A percentile compares a stretch with the other conserved stretches of the same genome.
These are phyloP conservation scores for Diospyros lotus DNA, from an alignment of 148 eudicot species.

Conservation along the genomic window DNA sequence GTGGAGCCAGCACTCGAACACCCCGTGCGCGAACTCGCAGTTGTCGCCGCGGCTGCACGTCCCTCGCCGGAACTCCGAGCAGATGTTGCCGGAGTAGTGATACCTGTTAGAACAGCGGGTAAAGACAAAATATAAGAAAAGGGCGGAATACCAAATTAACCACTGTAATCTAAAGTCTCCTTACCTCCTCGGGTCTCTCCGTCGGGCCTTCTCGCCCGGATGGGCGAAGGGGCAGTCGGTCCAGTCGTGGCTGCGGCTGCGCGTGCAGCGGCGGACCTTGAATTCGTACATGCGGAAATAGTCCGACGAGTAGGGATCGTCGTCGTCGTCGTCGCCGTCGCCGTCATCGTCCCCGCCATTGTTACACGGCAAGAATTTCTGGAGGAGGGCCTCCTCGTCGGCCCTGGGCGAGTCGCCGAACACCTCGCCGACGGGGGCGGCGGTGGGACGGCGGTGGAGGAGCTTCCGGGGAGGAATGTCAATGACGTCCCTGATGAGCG, in stretches of 20 bases:
- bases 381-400: slow-evolving; percentile 36
- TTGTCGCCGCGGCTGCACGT: slow-evolving; percentile 54
- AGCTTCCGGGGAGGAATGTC: slow-evolving; percentile 79
- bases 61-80: slow-evolving; percentile 68
- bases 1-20: slow-evolving; percentile 86
- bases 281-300: slow-evolving; percentile 87
- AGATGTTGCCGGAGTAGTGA: slow-evolving; percentile 65
- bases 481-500: slow-evolving; percentile 35
- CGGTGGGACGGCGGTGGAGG: slow-evolving; percentile 30
- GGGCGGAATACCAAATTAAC: too few species aligned
- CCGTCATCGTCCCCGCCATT: slow-evolving; percentile 29
- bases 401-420: slow-evolving; percentile 16
- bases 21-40: slow-evolving; percentile 85
- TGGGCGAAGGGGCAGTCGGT: slow-evolving; percentile 91
- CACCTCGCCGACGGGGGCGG: neutral
- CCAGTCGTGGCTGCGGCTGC: slow-evolving; percentile 85
- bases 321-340: slow-evolving; percentile 32
- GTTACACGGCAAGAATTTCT: slow-evolving; percentile 46
- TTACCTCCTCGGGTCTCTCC: slow-evolving; percentile 61
- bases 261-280: slow-evolving; percentile 79
- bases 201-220: slow-evolving; percentile 85
- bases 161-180: too few species aligned
- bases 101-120: slow-evolving; percentile 1
- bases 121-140: too few species aligned
- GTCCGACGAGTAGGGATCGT: slow-evolving; percentile 68